These are phyloP conservation scores for Ustilago nuda DNA, from an alignment of 1,284 basidiomycete species.

Conservation along the genomic window DNA sequence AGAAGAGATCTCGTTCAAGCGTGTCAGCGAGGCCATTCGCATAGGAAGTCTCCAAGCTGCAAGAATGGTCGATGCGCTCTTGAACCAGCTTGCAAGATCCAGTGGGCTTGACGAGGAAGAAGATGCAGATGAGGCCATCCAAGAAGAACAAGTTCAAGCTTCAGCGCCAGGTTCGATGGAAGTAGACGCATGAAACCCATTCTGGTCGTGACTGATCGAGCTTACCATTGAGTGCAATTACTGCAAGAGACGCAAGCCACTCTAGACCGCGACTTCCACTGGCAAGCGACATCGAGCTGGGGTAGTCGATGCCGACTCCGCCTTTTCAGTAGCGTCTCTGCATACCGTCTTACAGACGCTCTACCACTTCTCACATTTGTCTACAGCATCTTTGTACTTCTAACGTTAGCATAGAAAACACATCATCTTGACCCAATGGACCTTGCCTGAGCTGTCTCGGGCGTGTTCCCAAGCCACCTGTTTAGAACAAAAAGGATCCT, in stretches of 20 bases:
- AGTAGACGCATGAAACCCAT: conserved; percentile 15
- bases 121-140: not conserved
- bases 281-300: too few relatives aligned
- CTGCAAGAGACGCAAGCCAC: not conserved
- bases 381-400: not conserved
- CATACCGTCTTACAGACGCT: too few relatives aligned
- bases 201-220: not conserved
- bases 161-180: conserved; percentile 29
- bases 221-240: not conserved
- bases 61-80: conserved; percentile 34
- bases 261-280: too few relatives aligned
- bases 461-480: not conserved
- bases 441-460: not conserved
- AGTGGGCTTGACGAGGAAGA: conserved; percentile 25
- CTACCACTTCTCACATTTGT: not conserved
- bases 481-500: not conserved
- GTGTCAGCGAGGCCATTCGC: conserved; percentile 39
- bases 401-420: not conserved
- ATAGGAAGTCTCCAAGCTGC: conserved; percentile 47
- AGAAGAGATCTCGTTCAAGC: conserved; percentile 45
- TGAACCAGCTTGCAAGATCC: conserved; percentile 26
- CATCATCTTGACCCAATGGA: not conserved
- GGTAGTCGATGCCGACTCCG: too few relatives aligned
- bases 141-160: not conserved
- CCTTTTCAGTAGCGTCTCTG: too few relatives aligned